Base-by-base conservation (phyloP, 1,284 basidiomycete genomes). In the Coniferiporia weirii region DNA sequence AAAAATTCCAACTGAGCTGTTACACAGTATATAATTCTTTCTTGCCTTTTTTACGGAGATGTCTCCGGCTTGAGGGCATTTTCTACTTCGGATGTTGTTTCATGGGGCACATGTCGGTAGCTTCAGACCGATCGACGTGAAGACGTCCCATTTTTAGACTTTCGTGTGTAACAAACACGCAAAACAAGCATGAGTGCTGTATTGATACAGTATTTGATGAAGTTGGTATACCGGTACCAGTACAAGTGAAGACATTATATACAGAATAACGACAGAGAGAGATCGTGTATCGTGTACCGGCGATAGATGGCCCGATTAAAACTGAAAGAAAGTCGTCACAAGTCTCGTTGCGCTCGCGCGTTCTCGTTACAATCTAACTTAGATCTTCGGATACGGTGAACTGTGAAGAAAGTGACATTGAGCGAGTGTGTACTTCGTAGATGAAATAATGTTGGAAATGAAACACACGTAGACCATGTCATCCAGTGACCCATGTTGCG, bases 401-500 rank as follows among this genome's bases (percentile, higher is more conserved):
- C 62, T 66, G 52, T 38, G 27, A 32, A 44, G 17, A 46, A 40
- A 17, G 20, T 40, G 8, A 15, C 38, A 9, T 40, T 40, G 15
- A 40, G 38, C 38, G 12, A 40, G 15, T 7, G 2, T 10, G 36
- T 19, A 32, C 38, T 54, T 38, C 48, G 36, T 15, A 27, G 3
- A 44, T n/a, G 9, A 43, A 34, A 20, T 48, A 48, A 20, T 17
- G 15, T 47, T 36, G 9, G 35, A 46, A 52, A 34, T 20, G 32
- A 32, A 45, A 63, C 75, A 64, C 63, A 79, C 76, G 64, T 82
- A 82, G 57, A 79, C 65, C 59, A 71, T 71, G 65, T 83, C 81
- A 64, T 82, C 80, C 10, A 80, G 64, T 40, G 71, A 63, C 17
- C 79, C 81, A 64, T 80, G 80, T 64, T 82, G 80, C 22, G 81